Evolutionary conservation across 768 basidiomycete species (phyloP).

Genomic region (Polyporus arcularius): DNA sequence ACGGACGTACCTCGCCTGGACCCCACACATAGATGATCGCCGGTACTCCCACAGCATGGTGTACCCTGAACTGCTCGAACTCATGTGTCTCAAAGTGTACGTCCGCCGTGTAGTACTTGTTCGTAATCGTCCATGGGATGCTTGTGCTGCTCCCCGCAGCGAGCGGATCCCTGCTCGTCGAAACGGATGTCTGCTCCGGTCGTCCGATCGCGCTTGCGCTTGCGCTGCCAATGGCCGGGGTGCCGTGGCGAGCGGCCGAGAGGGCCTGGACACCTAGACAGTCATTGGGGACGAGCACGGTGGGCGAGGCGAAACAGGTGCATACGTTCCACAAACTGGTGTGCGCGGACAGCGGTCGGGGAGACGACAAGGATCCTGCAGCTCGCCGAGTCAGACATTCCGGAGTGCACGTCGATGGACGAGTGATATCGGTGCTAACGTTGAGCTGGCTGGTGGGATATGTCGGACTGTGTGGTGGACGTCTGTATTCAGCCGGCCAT

Average conservation of each 20-base stretch:
- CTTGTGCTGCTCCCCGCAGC: constrained; percentile 12
- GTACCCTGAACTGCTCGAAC: constrained; percentile 43
- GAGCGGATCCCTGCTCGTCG: constrained; percentile 6
- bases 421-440: background rate
- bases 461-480: background rate
- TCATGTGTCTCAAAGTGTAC: constrained; percentile 66
- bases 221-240: background rate
- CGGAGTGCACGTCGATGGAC: background rate
- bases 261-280: constrained; percentile 29
- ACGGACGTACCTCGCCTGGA: constrained; percentile 57
- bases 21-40: constrained; percentile 77
- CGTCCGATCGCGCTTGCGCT: background rate
- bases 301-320: constrained; percentile 13
- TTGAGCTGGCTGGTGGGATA: background rate
- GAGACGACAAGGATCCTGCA: constrained; percentile 30
- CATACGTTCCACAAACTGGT: constrained; percentile 31
- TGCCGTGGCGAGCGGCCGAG: background rate
- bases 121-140: constrained; percentile 74
- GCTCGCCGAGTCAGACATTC: constrained; percentile 15
- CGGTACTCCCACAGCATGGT: constrained; percentile 51
- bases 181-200: background rate
- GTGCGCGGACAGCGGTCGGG: constrained; percentile 25
- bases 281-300: constrained; percentile 13
- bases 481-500: too few relatives aligned
- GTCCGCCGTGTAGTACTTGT: constrained; percentile 80